A percentile compares a stretch with the other conserved stretches of the same genome.
phyloP scores from a whole-genome alignment of 441 rosid genomes.

The Dalechampia spathulata region DNA sequence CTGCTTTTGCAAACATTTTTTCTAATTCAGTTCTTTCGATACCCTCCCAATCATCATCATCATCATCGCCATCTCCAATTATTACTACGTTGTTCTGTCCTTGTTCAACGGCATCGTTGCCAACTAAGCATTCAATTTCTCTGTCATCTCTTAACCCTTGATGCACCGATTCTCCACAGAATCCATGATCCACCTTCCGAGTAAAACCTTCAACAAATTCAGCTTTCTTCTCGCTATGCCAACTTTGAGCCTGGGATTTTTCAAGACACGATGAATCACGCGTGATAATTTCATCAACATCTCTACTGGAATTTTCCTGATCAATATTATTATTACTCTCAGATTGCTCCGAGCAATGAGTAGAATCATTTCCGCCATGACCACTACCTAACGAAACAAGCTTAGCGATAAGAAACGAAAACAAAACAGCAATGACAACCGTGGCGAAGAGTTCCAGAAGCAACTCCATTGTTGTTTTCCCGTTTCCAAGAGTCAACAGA shows the following conservation, averaged over 20 bases:
- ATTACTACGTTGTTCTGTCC: no score
- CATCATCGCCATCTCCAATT: constrained; percentile 26
- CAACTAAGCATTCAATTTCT: constrained; percentile 9
- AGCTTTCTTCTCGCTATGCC: constrained; percentile 25
- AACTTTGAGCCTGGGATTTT: constrained; percentile 31
- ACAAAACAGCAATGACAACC: constrained; percentile 41
- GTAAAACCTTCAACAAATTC: constrained; percentile 19
- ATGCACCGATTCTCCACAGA: constrained; percentile 1
- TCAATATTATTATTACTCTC: not conserved
- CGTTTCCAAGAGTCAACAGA: no score
- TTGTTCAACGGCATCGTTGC: not conserved
- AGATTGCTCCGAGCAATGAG: constrained; percentile 8
- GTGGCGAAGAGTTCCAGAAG: constrained; percentile 47
- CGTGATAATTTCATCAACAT: constrained; percentile 9
- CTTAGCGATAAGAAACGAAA: constrained; percentile 62
- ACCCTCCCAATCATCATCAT: constrained; percentile 73
- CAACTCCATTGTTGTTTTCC: constrained; percentile 79
- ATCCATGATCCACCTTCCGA: constrained; percentile 27
- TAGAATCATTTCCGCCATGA: no score
- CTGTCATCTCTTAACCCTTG: no score
- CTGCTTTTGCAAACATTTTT: constrained; percentile 47
- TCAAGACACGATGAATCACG: constrained; percentile 28
- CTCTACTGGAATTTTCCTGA: not conserved
- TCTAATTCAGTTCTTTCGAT: constrained; percentile 83
- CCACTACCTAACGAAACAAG: constrained; percentile 43